A percentile compares a stretch with the other conserved stretches of the same genome.
phyloP scores from a whole-genome alignment of 2,329 filamentous ascomycete species.

The Phaeosphaeria sp. region DNA sequence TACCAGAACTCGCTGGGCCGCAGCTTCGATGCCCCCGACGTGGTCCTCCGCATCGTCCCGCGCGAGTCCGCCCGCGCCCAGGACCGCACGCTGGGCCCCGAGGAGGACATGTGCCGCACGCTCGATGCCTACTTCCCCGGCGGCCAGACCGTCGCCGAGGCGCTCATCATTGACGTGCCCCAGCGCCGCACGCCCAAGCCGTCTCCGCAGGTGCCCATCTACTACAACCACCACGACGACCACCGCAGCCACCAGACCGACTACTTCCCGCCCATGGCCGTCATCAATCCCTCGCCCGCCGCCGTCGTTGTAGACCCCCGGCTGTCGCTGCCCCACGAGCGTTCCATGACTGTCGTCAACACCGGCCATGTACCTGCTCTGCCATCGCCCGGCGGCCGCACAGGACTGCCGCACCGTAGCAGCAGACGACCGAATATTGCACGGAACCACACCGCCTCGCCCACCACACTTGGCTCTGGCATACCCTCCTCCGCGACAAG shows the following conservation, averaged over 20 bases:
- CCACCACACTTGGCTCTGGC: conserved; percentile 64
- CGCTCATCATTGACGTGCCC: conserved; percentile 88
- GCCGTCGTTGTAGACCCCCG: conserved; percentile 43
- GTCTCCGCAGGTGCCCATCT: conserved; percentile 68
- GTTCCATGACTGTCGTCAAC: conserved; percentile 79
- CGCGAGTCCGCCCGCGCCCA: conserved; percentile 62
- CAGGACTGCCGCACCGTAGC: conserved; percentile 51
- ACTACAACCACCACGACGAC: conserved; percentile 68
- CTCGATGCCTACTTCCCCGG: conserved; percentile 85
- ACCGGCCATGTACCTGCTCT: conserved; percentile 82
- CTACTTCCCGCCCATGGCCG: conserved; percentile 78
- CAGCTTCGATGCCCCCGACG: conserved; percentile 88
- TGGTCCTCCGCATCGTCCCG: conserved; percentile 78
- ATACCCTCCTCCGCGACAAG: conserved; percentile 51
- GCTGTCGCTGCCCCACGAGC: conserved; percentile 48
- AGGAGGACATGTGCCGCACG: conserved; percentile 80
- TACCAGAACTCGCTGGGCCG: conserved; percentile 92
- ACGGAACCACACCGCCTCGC: conserved; percentile 81
- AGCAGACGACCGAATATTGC: conserved; percentile 66
- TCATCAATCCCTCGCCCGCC: conserved; percentile 51
- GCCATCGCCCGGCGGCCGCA: conserved; percentile 78
- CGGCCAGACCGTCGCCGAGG: conserved; percentile 87
- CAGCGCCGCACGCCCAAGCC: conserved; percentile 77
- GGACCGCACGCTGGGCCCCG: conserved; percentile 79
- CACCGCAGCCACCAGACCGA: conserved; percentile 73